Evolutionary conservation across 2,329 filamentous ascomycete species (phyloP), one percentile per base, ranked within the genome.

Genomic region (Leptographium galeiforme): DNA sequence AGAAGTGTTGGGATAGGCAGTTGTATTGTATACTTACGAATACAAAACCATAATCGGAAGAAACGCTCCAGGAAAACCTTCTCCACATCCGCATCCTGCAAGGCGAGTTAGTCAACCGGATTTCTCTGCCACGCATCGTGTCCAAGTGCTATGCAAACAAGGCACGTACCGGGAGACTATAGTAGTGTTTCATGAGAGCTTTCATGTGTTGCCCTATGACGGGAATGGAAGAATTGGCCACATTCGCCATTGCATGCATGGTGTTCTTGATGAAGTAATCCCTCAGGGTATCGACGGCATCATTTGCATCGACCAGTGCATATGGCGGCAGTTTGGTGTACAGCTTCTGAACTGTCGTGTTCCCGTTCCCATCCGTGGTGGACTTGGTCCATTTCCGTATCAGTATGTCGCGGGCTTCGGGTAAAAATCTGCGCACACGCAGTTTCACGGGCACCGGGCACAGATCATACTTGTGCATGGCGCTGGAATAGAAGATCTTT

Each of bases 41-140:
- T 69, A 4, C 70, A 70, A 57, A 76, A 72, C 70, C 72, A 74
- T 1, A 77, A 58, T 7, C 62, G 60, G 25, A 77, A 70, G 4
- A 73, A 63, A 11, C 68, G 67, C 1, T 56, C 54, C n/a, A 77
- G 53, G 5, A 76, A 66, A 1, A 58, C 52, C 33, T 64, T 62
- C 39, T 71, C 66, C 14, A 60, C 56, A 19, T 60, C 55, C 2
- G 59, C 57, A 0, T 63, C 54, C 53, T 66, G 47, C 0, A 13
- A 2, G 30, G 10, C 2, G 32, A 14, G 40, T 51, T 16, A 51
- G 40, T 16, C 8, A 25, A 25, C 25, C 2, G 25, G 25, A 25
- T 33, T 4, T 34, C 4, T 25, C 25, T 18, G 5, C 5, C 18
- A 44, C 6, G 18, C 19, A 44, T 4, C 18, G 18, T 6, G 2